A percentile compares a stretch with the other conserved stretches of the same genome.
Conservation (phyloP, 352 stramenopile genomes). For the Thalassiosira ordinaria region DNA sequence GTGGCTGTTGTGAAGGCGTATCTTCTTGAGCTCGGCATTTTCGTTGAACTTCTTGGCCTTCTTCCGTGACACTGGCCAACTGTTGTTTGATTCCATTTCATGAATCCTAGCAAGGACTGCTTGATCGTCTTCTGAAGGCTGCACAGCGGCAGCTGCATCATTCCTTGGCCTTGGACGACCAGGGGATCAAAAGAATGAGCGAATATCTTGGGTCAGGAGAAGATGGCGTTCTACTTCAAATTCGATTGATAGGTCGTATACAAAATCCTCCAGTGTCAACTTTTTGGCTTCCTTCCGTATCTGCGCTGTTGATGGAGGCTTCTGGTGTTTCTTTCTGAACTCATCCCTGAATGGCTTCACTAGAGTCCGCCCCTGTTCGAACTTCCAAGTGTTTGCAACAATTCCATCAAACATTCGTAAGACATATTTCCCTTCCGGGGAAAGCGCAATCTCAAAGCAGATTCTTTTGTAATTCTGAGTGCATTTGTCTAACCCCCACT, state of each 20-base stretch:
- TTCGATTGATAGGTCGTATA: neutral
- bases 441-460: neutral
- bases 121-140: neutral
- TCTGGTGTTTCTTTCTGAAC: neutral
- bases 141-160: no score
- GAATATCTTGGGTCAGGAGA: no score
- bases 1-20: neutral
- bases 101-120: neutral
- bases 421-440: neutral
- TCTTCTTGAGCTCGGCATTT: neutral
- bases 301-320: neutral
- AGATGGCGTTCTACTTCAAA: constrained; percentile 1
- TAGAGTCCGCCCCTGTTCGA: neutral
- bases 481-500: constrained; percentile 25
- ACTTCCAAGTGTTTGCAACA: neutral
- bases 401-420: neutral
- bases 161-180: no score
- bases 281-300: constrained; percentile 12
- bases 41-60: neutral
- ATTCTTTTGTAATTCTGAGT: constrained; percentile 4
- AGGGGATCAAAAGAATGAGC: no score
- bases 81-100: neutral
- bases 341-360: neutral
- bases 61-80: neutral
- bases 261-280: neutral